Evolutionary conservation across 345 rosid genomes (phyloP), one percentile per base, ranked within the genome.

Genomic region (Salix koriyanagi): DNA sequence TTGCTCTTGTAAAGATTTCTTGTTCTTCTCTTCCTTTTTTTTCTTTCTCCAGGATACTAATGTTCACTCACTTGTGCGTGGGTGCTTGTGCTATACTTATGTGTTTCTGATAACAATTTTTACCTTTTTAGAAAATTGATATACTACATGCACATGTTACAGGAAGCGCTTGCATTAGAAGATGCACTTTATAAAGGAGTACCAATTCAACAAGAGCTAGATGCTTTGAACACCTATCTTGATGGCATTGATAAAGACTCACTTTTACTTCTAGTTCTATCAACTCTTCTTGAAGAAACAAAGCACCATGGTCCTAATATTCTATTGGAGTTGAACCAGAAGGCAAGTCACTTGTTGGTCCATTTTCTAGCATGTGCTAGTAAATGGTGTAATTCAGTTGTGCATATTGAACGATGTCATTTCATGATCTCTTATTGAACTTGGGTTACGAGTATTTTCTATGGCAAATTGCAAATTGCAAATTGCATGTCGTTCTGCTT

Each of bases 111-210:
- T 62, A n/a, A 68, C 21, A 26, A 26, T 78, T 3, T 61, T 70
- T 39, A 32, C 34, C 62, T 41, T 52, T 25, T 66, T 56, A 52
- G 74, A 62, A 83, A 82, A 78, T 65, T 79, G 41, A 75, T 71
- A 26, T 73, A 50, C 74, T 77, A 23, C 62, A 56, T 70, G 32
- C 76, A 60, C 36, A 58, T 58, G 67, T 75, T 84, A 66, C 73
- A 93, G 99, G 98, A 96, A 80, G 91, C 92, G 56, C 91, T 93
- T 71, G 97, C 97, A 25, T 79, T 96, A 70, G 98, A 93, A 81
- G 98, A 92, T 85, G 91, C 94, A 71, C 96, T 93, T 77, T 89
- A 94, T 44, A 85, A 88, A 85, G 99, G 99, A 67, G 86, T 90
- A 28, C 98, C 99, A 68, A 87, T 93, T 81, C 88, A 90, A 79